phyloP scores from a whole-genome alignment of 2,329 filamentous ascomycete genomes.

The Metarhizium brunneum region DNA sequence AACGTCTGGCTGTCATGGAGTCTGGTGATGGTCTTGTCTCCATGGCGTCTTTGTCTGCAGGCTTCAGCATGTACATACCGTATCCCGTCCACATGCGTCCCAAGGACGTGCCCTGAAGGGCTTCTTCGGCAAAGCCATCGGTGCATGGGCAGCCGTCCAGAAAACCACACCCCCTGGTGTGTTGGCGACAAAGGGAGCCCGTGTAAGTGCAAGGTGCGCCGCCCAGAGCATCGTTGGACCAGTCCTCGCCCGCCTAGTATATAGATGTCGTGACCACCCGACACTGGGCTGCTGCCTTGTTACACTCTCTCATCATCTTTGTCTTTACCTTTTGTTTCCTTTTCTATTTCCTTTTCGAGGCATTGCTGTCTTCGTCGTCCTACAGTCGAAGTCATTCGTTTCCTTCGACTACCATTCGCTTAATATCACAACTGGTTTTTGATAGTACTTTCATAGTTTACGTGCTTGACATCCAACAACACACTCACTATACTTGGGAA shows the following conservation, averaged over 20 bases:
- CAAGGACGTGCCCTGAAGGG: neutral
- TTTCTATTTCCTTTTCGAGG: conserved; percentile 17
- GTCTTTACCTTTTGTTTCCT: neutral
- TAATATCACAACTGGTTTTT: conserved; percentile 15
- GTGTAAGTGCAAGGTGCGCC: neutral
- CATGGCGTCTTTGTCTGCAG: neutral
- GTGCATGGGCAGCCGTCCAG: neutral
- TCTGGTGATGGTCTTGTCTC: neutral
- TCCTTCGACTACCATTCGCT: conserved; percentile 32
- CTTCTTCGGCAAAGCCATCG: neutral
- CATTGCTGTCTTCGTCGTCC: neutral
- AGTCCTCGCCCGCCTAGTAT: neutral
- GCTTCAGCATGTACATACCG: neutral
- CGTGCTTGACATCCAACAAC: neutral
- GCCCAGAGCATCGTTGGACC: neutral
- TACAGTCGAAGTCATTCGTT: conserved; percentile 47
- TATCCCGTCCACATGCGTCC: neutral
- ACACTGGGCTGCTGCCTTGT: neutral
- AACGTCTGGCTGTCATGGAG: neutral
- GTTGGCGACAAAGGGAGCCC: neutral
- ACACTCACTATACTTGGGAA: conserved; percentile 8
- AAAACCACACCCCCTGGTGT: neutral
- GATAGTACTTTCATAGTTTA: neutral
- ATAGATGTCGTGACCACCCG: conserved; percentile 4
- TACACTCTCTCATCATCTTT: neutral